Percentiles rank a stretch among this genome's conserved stretches.
Evolutionary conservation across 768 basidiomycete genomes (phyloP).

Genomic region (Trametes punicea): DNA sequence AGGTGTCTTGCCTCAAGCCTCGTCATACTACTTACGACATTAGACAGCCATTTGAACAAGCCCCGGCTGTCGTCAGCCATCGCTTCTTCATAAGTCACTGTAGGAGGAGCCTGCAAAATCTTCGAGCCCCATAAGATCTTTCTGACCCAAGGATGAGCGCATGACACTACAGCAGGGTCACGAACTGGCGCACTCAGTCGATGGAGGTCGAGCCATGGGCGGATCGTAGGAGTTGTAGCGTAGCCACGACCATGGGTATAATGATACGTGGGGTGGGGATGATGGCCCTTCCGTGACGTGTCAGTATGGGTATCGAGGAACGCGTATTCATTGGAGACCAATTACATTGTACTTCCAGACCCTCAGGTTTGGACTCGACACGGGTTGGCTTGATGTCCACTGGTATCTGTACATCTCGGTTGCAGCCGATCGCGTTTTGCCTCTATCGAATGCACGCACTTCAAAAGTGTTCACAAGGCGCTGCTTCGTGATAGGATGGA

Average conservation of each 20-base stretch:
- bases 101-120: conserved; percentile 73
- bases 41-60: conserved; percentile 75
- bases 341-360: conserved; percentile 75
- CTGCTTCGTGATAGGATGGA: conserved; percentile 86
- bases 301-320: neutral
- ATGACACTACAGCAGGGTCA: neutral
- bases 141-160: conserved; percentile 31
- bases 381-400: conserved; percentile 61
- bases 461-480: conserved; percentile 84
- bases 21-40: conserved; percentile 53
- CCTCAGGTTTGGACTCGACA: conserved; percentile 54
- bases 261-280: conserved; percentile 63
- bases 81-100: conserved; percentile 65
- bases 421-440: no score
- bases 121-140: conserved; percentile 80
- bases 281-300: conserved; percentile 45
- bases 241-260: conserved; percentile 89
- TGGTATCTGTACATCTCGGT: conserved; percentile 56
- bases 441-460: conserved; percentile 38
- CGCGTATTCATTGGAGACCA: conserved; percentile 8
- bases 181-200: conserved; percentile 42
- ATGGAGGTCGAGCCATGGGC: conserved; percentile 31
- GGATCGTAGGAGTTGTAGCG: conserved; percentile 79
- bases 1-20: neutral
- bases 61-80: conserved; percentile 66